A percentile compares a stretch with the other conserved stretches of the same genome.
These are phyloP conservation scores for Komagataella pseudopastoris DNA, from an alignment of 805 yeast genomes.

Conservation along the genomic window DNA sequence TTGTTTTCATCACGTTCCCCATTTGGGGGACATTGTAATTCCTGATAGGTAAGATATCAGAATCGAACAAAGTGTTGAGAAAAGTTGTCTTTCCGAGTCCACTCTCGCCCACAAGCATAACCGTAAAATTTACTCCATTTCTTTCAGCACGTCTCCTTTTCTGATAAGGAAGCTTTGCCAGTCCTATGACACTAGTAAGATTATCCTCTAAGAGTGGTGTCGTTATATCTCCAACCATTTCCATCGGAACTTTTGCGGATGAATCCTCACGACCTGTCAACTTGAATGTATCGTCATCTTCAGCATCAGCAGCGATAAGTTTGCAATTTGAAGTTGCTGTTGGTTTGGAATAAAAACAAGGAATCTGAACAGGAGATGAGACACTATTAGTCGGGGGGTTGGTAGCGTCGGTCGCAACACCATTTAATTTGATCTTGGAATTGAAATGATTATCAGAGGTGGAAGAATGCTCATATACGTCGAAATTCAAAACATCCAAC, in stretches of 20 bases:
- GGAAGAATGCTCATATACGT: not conserved
- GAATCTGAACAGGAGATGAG: not conserved
- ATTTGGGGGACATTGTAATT: conserved; percentile 13
- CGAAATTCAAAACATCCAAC: not conserved
- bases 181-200: not conserved
- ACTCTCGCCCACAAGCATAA: conserved; percentile 78
- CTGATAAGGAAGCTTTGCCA: not conserved
- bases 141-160: not conserved
- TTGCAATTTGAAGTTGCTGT: not conserved
- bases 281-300: not conserved
- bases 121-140: conserved; percentile 61
- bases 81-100: conserved; percentile 76
- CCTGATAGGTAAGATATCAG: conserved; percentile 23
- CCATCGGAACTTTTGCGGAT: not conserved
- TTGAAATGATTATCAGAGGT: not conserved
- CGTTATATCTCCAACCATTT: not conserved
- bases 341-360: not conserved
- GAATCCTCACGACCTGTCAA: not conserved
- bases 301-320: not conserved
- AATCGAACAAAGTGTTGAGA: conserved; percentile 64
- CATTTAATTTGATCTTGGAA: not conserved
- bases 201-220: not conserved
- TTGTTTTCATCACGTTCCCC: conserved; percentile 12
- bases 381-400: not conserved
- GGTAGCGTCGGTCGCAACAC: not conserved